phyloP scores from a whole-genome alignment of 257 asterid species.

The Galeopsis tetrahit region DNA sequence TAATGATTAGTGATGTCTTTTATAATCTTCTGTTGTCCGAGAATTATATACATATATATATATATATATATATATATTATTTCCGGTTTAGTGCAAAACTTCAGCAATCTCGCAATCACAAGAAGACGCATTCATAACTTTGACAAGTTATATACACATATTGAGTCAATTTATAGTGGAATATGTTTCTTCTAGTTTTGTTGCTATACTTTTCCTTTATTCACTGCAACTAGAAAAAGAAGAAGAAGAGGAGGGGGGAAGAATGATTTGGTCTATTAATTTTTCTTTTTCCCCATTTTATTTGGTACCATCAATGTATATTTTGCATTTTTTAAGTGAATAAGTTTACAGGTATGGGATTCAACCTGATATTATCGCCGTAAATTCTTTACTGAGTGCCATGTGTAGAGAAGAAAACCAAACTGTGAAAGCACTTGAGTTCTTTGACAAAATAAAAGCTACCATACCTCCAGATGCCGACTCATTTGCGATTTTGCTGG shows the following conservation, averaged over 20 bases:
- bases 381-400: slow-evolving; percentile 77
- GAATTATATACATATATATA: too few species aligned
- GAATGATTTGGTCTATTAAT: slow-evolving; percentile 2
- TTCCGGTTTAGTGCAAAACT: too few species aligned
- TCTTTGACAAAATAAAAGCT: slow-evolving; percentile 58
- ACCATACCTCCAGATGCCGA: slow-evolving; percentile 67
- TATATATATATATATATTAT: too few species aligned
- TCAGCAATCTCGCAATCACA: too few species aligned
- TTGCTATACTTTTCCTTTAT: too few species aligned
- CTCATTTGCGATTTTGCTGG: slow-evolving; percentile 70
- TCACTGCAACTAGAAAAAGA: too few species aligned
- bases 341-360: slow-evolving; percentile 71
- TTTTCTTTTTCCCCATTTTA: background rate
- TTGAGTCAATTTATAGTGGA: too few species aligned
- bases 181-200: too few species aligned
- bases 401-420: slow-evolving; percentile 63
- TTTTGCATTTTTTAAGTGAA: slow-evolving; percentile 42
- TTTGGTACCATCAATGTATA: slow-evolving; percentile 27
- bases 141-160: too few species aligned
- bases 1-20: too few species aligned
- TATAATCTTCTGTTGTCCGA: too few species aligned
- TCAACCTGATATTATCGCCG: slow-evolving; percentile 58
- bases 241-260: slow-evolving; percentile 1
- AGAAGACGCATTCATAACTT: too few species aligned
- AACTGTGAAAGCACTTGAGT: slow-evolving; percentile 58